Base-by-base conservation (phyloP, 352 stramenopile genomes). In the Pythium phragmiticola region DNA sequence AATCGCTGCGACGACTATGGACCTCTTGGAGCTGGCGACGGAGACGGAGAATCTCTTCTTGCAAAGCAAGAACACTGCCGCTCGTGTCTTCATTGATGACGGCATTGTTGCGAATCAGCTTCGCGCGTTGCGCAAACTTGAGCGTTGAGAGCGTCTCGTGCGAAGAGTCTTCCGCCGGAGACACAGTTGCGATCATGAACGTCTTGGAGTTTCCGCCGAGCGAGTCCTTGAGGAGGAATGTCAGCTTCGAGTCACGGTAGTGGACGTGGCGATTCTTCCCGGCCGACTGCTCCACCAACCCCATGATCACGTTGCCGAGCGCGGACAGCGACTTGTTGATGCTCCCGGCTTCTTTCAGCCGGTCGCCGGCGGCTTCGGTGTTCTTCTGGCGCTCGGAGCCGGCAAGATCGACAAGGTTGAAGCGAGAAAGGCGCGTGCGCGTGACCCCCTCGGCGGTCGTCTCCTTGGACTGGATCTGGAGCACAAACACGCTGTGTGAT, bases 381-480 rank as follows among this genome's bases (percentile, higher is more conserved):
- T 93, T 97, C 17, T 92, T 88, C 61, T 98, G 96, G 52, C 95
- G 97, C 76, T 99, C 97, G 4, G 93, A 99, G 13, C 97, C 97
- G 14, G 97, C 97, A 41, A 99, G 77, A 81, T 99, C 97, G 17
- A 99, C 97, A 28, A 99, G 78, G 69, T 99, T 99, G 33, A 99
- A 92, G 7, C 95, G 95, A 7, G 95, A 98, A 8, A 74, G 77
- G 5, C 85, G 79, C 23, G 78, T 89, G 53, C 87, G 88, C 11
- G 79, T 89, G 49, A 85, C 64, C 17, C 83, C 84, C 57, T 88
- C 76, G 2, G 70, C 21, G 0, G 72, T 82, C 11, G 67, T 83
- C 41, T 90, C 82, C 46, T 77, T 87, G 0, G 81, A 83, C 70
- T 91, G 78, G 51, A 94, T 75, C 54, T 92, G 81, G 23, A 94